Percentiles rank a stretch among this genome's conserved stretches.
phyloP scores from a whole-genome alignment of 257 asterid species.

The Solanum microdontum region DNA sequence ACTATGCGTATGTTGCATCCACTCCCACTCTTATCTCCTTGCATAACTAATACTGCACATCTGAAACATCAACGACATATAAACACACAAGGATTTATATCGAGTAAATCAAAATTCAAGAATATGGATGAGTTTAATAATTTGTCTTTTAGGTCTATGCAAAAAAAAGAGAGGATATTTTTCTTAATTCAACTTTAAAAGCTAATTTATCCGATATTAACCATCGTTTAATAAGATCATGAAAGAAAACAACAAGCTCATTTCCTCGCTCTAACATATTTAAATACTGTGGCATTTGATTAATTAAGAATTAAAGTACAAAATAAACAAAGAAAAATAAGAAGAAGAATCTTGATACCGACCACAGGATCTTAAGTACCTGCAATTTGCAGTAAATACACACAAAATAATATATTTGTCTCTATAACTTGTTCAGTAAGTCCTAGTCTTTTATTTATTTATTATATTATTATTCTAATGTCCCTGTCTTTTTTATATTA shows the following conservation, averaged over 20 bases:
- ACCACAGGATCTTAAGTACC: conserved; percentile 9
- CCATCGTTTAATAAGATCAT: background rate
- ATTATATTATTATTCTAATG: background rate
- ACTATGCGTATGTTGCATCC: background rate
- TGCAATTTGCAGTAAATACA: background rate
- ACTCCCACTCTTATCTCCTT: background rate
- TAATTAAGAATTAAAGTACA: conserved; percentile 2
- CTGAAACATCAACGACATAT: background rate
- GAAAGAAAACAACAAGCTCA: background rate
- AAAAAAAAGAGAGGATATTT: background rate
- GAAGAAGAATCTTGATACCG: conserved; percentile 9
- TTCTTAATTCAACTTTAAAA: background rate
- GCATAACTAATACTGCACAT: background rate
- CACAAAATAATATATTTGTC: background rate
- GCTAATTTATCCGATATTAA: background rate
- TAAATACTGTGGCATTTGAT: background rate
- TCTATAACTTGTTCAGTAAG: background rate
- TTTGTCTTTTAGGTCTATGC: background rate
- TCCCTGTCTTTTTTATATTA: background rate
- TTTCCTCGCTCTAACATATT: background rate
- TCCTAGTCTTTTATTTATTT: background rate
- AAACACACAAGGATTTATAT: background rate
- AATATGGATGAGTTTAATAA: background rate
- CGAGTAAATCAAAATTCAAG: background rate
- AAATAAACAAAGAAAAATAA: background rate